Percentiles rank a stretch among this genome's conserved stretches.
phyloP scores from a whole-genome alignment of 1,284 basidiomycete species.

The Ceratobasidium sp. region DNA sequence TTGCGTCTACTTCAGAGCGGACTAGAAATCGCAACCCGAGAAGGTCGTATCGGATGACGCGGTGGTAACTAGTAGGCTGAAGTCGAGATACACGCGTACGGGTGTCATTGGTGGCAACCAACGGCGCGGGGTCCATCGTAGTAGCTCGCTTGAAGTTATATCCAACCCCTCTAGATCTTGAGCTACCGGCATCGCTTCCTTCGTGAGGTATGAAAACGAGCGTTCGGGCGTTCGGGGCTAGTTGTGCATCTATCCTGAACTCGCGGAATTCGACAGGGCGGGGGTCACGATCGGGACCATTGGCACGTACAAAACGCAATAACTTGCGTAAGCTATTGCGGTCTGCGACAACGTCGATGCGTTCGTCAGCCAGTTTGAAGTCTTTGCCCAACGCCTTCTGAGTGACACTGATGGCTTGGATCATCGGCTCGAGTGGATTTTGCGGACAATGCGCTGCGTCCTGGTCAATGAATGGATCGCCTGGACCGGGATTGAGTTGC shows the following conservation, averaged over 20 bases:
- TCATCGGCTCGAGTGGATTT: conserved; percentile 10
- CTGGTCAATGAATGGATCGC: conserved; percentile 27
- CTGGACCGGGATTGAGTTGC: conserved; percentile 1
- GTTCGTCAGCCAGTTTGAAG: neutral
- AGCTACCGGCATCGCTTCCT: neutral
- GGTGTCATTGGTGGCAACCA: neutral
- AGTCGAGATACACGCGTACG: neutral
- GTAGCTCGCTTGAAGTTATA: conserved; percentile 18
- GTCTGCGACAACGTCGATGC: conserved; percentile 18
- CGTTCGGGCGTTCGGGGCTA: conserved; percentile 24
- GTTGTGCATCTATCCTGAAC: conserved; percentile 31
- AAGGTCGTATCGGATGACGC: conserved; percentile 34
- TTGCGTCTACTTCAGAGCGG: conserved; percentile 29
- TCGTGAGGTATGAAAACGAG: conserved; percentile 15
- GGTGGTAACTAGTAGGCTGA: conserved; percentile 12
- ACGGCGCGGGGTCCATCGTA: neutral
- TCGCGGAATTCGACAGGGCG: neutral
- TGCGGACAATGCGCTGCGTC: conserved; percentile 7
- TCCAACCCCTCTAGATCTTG: conserved; percentile 16
- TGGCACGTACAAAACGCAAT: conserved; percentile 12
- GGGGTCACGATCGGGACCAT: conserved; percentile 9
- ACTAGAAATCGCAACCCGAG: conserved; percentile 27
- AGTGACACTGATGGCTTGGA: conserved; percentile 22
- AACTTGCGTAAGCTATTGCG: conserved; percentile 32
- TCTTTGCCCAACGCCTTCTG: neutral